Evolutionary conservation across 2,329 filamentous ascomycete species (phyloP), one percentile per base, ranked within the genome.

Genomic region (Tothia fuscella): DNA sequence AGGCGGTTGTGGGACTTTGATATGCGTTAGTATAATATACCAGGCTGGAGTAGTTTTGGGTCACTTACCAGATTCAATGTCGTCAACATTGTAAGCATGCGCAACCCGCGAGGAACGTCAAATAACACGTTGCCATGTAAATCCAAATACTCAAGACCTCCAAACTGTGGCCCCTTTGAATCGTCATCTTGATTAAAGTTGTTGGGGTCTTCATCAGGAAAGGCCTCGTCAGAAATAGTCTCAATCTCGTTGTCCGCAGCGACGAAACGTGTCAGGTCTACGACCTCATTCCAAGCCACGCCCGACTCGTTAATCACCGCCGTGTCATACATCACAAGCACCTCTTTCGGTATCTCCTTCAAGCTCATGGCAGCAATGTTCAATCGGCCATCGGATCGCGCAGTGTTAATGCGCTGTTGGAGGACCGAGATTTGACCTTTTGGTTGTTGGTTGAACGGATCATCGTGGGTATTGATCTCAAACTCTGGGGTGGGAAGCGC

Each of bases 221-320:
- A 95, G 14, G 87, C 67, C 2, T 68, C 64, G 14, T 91, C 83
- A 2, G 77, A 73, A 25, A 96, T 68, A 24, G 68, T 67, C 52
- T 84, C 77, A 36, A 98, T 61, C 53, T 94, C 84, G 53, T 98
- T 96, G 54, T 94, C 87, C 6, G 89, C 87, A 5, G 83, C 87
- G 48, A 91, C 76, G 38, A 96, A 78, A 46, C 82, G 78, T 1
- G 80, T 82, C 34, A 96, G 64, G 55, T 96, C 89, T 9, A 96
- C 85, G 45, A 82, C 81, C 59, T 96, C 89, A 2, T 87, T 87
- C 91, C 91, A 96, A 25, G 80, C 76, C 9, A 78, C 73, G 26
- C 72, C 76, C 17, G 72, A 65, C 28, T 80, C 75, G 42, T 78
- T 70, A 17, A 57, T 50, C 2, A 74, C 71, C 41, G 87, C 78